Base-by-base conservation (phyloP, 805 yeast species). In the Nakazawaea wickerhamii region DNA sequence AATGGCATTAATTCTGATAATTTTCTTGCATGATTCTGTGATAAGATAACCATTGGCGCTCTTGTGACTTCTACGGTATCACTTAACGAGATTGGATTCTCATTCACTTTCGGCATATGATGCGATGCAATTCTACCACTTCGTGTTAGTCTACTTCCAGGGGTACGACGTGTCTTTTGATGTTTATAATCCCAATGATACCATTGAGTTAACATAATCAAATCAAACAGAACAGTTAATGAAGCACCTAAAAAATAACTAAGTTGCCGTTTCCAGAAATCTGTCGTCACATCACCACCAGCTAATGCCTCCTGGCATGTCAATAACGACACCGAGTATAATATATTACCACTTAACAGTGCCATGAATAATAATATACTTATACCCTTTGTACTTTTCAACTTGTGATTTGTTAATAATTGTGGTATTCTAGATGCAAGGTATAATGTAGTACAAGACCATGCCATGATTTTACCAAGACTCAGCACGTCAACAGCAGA, bases 391-490 rank as follows among this genome's bases (percentile, higher is more conserved):
- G 77, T 77, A 5, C 79, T 66, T 44, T 65, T 65, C 19, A 73
- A 49, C 38, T 53, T 50, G 50, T 67, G 65, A 50, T 76, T 76
- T 35, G 71, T 70, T 46, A 64, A 56, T 20, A 76, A 54, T 48
- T 76, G 81, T 0, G 81, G 81, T 31, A 73, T 61, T 41, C 81
- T 55, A 3, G 81, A 75, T 7, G 64, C 45, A 37, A 75, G 58
- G 47, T 76, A 76, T 1, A 75, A 66, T 4, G 54, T 42, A 1
- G 81, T 71, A 46, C 79, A 75, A 2, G 63, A 51, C 81, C 81
- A 76, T 0, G 81, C 79, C 15, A 75, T 46, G 2, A 57, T 21
- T 20, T 49, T 51, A 1, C 67, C 68, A 9, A 55, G 9, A 14
- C 49, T 47, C 23, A 44, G 25, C 14, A 18, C 23, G 14, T 19